Evolutionary conservation across 2,329 filamentous ascomycete genomes (phyloP).

Genomic region (Hymenotorrendiella dingleyae): DNA sequence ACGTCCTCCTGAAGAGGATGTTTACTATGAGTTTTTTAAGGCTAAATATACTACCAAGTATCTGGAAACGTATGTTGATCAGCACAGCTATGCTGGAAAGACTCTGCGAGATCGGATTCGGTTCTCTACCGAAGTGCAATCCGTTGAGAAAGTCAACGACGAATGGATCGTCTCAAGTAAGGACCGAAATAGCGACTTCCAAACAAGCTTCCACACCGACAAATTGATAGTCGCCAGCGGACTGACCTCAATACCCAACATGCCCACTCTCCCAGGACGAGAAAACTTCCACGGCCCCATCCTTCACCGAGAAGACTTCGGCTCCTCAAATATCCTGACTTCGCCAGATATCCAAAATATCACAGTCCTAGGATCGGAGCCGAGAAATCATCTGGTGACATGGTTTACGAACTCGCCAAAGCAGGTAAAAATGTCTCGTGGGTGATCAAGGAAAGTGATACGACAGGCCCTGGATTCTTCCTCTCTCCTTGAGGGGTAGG

Average conservation of each 20-base stretch:
- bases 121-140: slow-evolving; percentile 20
- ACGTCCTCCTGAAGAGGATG: slow-evolving; percentile 22
- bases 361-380: slow-evolving; percentile 33
- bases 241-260: slow-evolving; percentile 19
- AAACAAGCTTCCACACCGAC: background rate
- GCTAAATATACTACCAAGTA: slow-evolving; percentile 26
- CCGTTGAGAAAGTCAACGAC: slow-evolving; percentile 18
- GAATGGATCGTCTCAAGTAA: slow-evolving; percentile 10
- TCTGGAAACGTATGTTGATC: slow-evolving; percentile 20
- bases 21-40: slow-evolving; percentile 21
- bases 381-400: slow-evolving; percentile 35
- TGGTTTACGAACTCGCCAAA: slow-evolving; percentile 33
- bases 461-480: slow-evolving; percentile 29
- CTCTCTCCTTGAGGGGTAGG: slow-evolving; percentile 22
- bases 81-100: slow-evolving; percentile 12
- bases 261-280: slow-evolving; percentile 28
- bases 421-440: slow-evolving; percentile 31
- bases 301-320: slow-evolving; percentile 32
- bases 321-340: slow-evolving; percentile 24
- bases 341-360: slow-evolving; percentile 21
- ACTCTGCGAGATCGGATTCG: slow-evolving; percentile 20
- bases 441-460: slow-evolving; percentile 31
- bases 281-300: slow-evolving; percentile 27
- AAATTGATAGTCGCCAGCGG: slow-evolving; percentile 15
- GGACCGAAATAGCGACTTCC: background rate